Conservation (phyloP, 345 rosid species). For the Chamaenerion angustifolium region DNA sequence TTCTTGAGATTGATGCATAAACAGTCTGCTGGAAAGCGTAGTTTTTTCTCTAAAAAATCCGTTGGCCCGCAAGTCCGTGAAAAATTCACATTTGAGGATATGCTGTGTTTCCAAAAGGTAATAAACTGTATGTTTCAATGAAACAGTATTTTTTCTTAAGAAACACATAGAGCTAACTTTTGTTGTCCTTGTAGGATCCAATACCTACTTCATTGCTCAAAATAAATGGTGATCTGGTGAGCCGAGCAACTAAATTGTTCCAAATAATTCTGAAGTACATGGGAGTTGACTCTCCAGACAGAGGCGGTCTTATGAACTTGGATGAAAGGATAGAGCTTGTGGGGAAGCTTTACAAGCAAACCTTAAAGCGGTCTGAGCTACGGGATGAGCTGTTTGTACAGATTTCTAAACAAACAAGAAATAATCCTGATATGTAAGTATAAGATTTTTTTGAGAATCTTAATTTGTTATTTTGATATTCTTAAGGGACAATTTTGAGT, state of each 20-base stretch:
- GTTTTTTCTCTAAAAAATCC: slow-evolving; percentile 75
- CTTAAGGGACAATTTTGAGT: not conserved
- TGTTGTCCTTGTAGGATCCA: slow-evolving; percentile 51
- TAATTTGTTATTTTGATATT: not conserved
- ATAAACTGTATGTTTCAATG: not conserved
- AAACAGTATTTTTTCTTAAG: not conserved
- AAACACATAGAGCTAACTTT: slow-evolving; percentile 7
- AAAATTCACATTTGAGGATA: slow-evolving; percentile 86
- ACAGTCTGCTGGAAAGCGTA: slow-evolving; percentile 80
- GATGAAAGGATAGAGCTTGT: slow-evolving; percentile 85
- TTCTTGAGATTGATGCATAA: slow-evolving; percentile 90
- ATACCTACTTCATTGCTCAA: slow-evolving; percentile 90
- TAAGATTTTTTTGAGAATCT: not conserved
- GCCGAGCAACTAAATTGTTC: slow-evolving; percentile 80
- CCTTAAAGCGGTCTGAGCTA: slow-evolving; percentile 84
- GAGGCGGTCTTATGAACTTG: slow-evolving; percentile 46
- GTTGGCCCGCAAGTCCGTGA: slow-evolving; percentile 58
- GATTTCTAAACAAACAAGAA: slow-evolving; percentile 92
- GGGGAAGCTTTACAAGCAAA: slow-evolving; percentile 72
- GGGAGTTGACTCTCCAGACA: slow-evolving; percentile 89
- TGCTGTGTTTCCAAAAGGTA: slow-evolving; percentile 96
- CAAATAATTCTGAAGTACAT: slow-evolving; percentile 74
- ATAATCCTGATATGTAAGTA: slow-evolving; percentile 69
- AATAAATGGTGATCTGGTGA: slow-evolving; percentile 62
- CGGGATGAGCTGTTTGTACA: slow-evolving; percentile 95